Evolutionary conservation across 208 protist species (phyloP).

Genomic region (Wallacemonas rigidus): DNA sequence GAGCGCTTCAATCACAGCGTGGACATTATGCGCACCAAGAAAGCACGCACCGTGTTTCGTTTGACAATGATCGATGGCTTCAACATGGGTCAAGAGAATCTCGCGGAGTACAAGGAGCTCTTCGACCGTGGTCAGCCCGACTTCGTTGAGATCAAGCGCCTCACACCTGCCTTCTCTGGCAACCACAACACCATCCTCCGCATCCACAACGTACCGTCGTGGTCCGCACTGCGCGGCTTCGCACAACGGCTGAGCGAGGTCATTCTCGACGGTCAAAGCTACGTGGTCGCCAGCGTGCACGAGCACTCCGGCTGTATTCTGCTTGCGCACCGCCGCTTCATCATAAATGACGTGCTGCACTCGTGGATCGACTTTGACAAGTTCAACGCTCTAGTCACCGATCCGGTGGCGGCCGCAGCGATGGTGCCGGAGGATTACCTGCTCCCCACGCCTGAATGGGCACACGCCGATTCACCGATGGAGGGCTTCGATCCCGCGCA

Average conservation of each 20-base stretch:
- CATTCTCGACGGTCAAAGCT: conserved; percentile 61
- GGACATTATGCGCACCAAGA: conserved; percentile 81
- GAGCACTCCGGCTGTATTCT: conserved; percentile 91
- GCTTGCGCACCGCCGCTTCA: conserved; percentile 76
- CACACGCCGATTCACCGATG: conserved; percentile 49
- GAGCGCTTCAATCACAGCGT: conserved; percentile 93
- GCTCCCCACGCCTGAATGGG: conserved; percentile 76
- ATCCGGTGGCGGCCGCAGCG: conserved; percentile 27
- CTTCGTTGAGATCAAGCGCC: conserved; percentile 95
- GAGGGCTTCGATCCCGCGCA: conserved; percentile 91
- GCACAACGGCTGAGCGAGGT: conserved; percentile 54
- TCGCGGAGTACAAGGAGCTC: conserved; percentile 89
- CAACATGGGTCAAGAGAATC: conserved; percentile 90
- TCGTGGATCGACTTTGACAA: conserved; percentile 92
- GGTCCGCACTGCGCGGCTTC: conserved; percentile 85
- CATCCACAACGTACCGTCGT: conserved; percentile 94
- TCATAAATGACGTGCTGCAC: conserved; percentile 58
- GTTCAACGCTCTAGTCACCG: conserved; percentile 62
- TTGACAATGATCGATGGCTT: conserved; percentile 96
- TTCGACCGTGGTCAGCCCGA: conserved; percentile 87
- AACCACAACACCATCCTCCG: conserved; percentile 75
- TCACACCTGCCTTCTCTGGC: conserved; percentile 92
- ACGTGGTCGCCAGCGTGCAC: conserved; percentile 81
- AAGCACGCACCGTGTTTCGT: conserved; percentile 95
- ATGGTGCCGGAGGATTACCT: conserved; percentile 77